Evolutionary conservation across 2,329 filamentous ascomycete genomes (phyloP).

Genomic region (Scytalidium sp.): DNA sequence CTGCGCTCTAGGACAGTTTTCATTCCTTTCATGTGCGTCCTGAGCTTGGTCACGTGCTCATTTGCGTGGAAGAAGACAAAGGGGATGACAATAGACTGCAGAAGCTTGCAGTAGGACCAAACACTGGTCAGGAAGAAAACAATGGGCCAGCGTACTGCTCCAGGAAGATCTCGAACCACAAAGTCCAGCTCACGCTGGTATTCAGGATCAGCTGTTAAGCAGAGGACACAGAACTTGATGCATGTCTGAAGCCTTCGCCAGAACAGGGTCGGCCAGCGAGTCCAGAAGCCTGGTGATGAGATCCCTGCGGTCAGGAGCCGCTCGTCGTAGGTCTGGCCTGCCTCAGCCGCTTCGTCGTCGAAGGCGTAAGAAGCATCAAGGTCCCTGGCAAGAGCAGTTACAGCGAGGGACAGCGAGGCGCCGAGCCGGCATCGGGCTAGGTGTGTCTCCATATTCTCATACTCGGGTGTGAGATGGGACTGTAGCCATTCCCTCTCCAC

Average conservation of each 20-base stretch:
- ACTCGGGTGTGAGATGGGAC: too few species aligned
- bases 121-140: conserved; percentile 30
- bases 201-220: neutral
- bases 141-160: conserved; percentile 21
- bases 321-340: too few species aligned
- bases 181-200: neutral
- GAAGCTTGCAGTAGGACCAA: conserved; percentile 8
- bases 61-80: conserved; percentile 28
- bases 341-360: too few species aligned
- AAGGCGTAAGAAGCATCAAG: too few species aligned
- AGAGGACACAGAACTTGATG: neutral
- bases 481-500: too few species aligned
- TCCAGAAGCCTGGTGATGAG: too few species aligned
- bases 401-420: too few species aligned
- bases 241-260: too few species aligned
- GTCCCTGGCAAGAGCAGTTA: too few species aligned
- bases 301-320: too few species aligned
- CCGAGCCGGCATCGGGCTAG: neutral
- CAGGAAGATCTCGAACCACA: neutral
- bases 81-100: conserved; percentile 11
- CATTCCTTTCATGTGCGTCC: conserved; percentile 23
- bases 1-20: neutral
- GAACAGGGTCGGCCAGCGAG: too few species aligned
- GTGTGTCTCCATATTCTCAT: neutral
- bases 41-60: conserved; percentile 35